phyloP scores from a whole-genome alignment of 2,329 filamentous ascomycete genomes.

The Penicillium freii region DNA sequence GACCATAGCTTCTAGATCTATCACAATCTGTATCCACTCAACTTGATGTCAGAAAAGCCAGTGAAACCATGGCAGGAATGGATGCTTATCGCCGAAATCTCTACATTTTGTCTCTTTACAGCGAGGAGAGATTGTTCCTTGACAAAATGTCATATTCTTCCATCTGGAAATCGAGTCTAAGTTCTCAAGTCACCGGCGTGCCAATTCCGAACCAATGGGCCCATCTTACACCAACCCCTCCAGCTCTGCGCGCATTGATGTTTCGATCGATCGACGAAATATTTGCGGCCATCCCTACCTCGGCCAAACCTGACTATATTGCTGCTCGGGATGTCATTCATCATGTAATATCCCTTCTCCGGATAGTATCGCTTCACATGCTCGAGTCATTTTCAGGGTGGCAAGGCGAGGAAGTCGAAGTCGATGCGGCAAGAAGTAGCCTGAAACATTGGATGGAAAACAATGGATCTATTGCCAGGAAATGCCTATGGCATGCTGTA shows the following conservation, averaged over 20 bases:
- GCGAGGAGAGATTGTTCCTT: conserved; percentile 1
- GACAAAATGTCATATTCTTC: conserved; percentile 5
- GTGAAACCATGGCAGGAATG: background rate
- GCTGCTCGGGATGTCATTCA: background rate
- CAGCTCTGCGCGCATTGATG: background rate
- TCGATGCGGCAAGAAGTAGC: background rate
- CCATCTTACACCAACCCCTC: background rate
- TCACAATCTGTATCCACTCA: background rate
- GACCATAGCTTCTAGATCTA: background rate
- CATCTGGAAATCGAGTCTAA: background rate
- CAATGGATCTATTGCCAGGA: background rate
- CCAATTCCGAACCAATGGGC: background rate
- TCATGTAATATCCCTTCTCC: background rate
- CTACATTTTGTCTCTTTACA: conserved; percentile 1
- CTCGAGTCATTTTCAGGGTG: background rate
- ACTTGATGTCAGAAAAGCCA: background rate
- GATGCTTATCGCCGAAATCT: conserved; percentile 2
- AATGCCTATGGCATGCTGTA: conserved; percentile 4
- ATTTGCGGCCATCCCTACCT: background rate
- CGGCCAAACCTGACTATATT: background rate
- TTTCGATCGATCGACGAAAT: background rate
- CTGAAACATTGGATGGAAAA: conserved; percentile 1
- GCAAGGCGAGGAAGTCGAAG: background rate
- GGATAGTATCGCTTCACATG: background rate
- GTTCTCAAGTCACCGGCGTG: background rate